Evolutionary conservation across 768 basidiomycete species (phyloP).

Genomic region (Russula virescens): DNA sequence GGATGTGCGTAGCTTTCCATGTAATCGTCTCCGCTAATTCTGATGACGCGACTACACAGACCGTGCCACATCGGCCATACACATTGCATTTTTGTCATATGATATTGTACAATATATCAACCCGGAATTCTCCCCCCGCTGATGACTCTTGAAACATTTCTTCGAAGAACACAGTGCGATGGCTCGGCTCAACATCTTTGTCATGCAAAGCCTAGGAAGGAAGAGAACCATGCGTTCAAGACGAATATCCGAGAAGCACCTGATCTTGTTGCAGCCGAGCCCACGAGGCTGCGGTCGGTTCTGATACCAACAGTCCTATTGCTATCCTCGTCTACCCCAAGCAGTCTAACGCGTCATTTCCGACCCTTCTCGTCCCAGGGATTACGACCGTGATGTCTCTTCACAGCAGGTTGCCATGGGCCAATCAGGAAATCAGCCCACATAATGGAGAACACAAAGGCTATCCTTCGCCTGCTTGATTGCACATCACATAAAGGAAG

Average conservation of each 20-base stretch:
- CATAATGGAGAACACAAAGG: background rate
- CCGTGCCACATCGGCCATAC: background rate
- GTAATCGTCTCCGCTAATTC: background rate
- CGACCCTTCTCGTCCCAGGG: background rate
- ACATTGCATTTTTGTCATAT: constrained; percentile 2
- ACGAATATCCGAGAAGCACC: background rate
- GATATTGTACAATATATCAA: constrained; percentile 9
- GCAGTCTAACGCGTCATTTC: background rate
- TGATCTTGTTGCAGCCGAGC: background rate
- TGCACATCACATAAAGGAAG: background rate
- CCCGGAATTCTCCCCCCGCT: background rate
- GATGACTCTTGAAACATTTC: background rate
- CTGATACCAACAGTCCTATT: background rate
- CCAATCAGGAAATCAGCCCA: background rate
- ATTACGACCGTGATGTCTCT: background rate
- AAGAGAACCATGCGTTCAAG: no score
- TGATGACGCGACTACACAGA: background rate
- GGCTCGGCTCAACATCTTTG: no score
- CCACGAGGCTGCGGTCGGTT: background rate
- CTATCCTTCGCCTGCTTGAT: background rate
- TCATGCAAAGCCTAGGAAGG: no score
- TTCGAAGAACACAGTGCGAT: background rate
- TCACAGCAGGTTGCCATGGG: background rate
- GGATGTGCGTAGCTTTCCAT: background rate
- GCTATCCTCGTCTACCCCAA: background rate